Base-by-base conservation (phyloP, 768 basidiomycete genomes). In the Hirschioporus abietinus region DNA sequence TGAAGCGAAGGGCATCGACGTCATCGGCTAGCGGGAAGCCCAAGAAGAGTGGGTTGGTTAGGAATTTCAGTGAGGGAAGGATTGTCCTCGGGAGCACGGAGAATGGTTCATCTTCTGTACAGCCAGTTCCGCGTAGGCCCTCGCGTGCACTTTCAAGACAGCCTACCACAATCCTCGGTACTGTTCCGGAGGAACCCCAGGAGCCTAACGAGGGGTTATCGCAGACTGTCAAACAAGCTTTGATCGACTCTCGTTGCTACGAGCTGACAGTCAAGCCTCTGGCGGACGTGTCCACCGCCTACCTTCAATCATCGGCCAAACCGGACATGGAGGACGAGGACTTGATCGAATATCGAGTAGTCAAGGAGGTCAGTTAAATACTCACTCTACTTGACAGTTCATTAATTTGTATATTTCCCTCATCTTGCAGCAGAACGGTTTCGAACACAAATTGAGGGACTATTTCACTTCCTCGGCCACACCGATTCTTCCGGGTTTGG, bases 191-290 rank as follows among this genome's bases (percentile, higher is more conserved):
- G 24, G 63, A 77, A 76, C 69, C 77, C 73, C 52, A 78, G 71
- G 68, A 71, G 70, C 69, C 59, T 68, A 12, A 67, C 69, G 42
- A 67, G 25, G 63, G 36, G 68, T 67, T 27, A 67, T 67, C 64
- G 30, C 73, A 74, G 25, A 75, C 73, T 20, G 68, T 82, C 42
- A 73, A 80, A 18, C 88, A 91, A 72, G 81, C 80, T 2, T 76
- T 80, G 58, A 86, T 89, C 64, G 86, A 91, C 71, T 85, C 91
- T n/a, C 84, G 84, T 63, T 92, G 91, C 77, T 91, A 92, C 72
- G 91, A 91, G 71, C 74, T 92, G 69, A 93, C 91, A 5, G 91
- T 93, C 69, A 79, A 84, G 71, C 91, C 91, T 59, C 76, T 93
- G 70, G 91, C 91, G 42, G 91, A 93, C 74, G 86, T 93, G 62